phyloP scores from a whole-genome alignment of 345 rosid genomes.

The Clarkia xantiana region DNA sequence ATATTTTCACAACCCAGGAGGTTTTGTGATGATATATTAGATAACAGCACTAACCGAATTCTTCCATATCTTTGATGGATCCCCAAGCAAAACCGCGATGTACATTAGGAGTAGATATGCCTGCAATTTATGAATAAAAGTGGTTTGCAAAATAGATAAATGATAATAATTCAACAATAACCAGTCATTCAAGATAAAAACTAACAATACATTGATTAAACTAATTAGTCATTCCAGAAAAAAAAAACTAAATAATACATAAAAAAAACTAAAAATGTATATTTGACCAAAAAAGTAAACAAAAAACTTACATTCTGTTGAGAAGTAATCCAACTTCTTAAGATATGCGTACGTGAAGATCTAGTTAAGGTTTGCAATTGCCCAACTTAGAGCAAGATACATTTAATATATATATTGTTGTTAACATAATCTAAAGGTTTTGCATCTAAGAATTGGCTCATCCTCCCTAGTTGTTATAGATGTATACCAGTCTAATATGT shows the following conservation, averaged over 20 bases:
- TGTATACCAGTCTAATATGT: slow-evolving; percentile 78
- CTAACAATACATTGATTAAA: too few species aligned
- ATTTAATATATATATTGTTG: slow-evolving; percentile 1
- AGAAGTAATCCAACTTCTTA: slow-evolving; percentile 94
- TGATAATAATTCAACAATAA: too few species aligned
- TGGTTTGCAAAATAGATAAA: too few species aligned
- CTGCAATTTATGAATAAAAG: slow-evolving; percentile 19
- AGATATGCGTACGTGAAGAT: slow-evolving; percentile 79
- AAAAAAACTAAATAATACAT: too few species aligned
- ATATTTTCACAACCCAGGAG: too few species aligned
- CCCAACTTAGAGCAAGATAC: not conserved
- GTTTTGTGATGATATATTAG: too few species aligned
- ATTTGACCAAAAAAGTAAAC: not conserved
- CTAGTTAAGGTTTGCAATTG: slow-evolving; percentile 37
- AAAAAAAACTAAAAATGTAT: too few species aligned
- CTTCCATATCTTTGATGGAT: slow-evolving; percentile 93
- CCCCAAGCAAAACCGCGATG: slow-evolving; percentile 92
- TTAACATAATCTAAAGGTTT: slow-evolving; percentile 36
- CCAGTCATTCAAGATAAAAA: too few species aligned
- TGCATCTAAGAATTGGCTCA: slow-evolving; percentile 86
- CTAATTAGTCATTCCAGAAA: too few species aligned
- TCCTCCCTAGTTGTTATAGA: slow-evolving; percentile 86
- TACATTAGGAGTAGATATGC: slow-evolving; percentile 91
- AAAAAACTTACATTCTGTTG: slow-evolving; percentile 78
- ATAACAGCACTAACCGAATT: slow-evolving; percentile 67